Evolutionary conservation across 1,284 basidiomycete genomes (phyloP).

Genomic region (Pisolithus thermaeus): DNA sequence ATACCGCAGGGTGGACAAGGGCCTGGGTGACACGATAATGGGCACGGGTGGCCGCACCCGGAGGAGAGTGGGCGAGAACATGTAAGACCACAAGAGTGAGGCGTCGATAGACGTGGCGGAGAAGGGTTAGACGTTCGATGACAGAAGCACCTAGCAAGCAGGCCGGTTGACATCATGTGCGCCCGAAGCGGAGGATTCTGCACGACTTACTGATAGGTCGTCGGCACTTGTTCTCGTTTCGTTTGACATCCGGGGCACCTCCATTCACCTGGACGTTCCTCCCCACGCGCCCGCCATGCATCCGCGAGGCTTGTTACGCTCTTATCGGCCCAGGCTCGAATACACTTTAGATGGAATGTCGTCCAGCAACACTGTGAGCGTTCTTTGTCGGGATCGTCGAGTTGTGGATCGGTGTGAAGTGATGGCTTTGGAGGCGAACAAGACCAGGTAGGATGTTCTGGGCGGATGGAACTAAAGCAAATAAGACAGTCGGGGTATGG

Average conservation of each 20-base stretch:
- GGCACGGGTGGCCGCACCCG: conserved; percentile 65
- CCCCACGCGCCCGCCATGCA: conserved; percentile 70
- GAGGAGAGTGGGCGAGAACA: conserved; percentile 65
- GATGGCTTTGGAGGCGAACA: conserved; percentile 59
- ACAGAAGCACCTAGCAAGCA: conserved; percentile 70
- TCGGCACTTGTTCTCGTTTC: conserved; percentile 59
- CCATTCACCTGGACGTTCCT: conserved; percentile 70
- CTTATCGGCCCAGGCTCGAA: conserved; percentile 72
- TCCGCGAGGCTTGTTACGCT: conserved; percentile 72
- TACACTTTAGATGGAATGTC: conserved; percentile 80
- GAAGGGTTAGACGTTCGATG: conserved; percentile 67
- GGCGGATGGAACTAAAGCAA: conserved; percentile 70
- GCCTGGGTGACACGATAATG: conserved; percentile 65
- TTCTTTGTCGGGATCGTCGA: conserved; percentile 15
- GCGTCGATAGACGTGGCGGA: conserved; percentile 62
- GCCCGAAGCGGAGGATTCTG: neutral
- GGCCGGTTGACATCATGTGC: neutral
- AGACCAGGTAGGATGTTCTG: conserved; percentile 71
- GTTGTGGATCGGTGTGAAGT: conserved; percentile 13
- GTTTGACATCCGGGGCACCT: conserved; percentile 85
- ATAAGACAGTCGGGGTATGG: conserved; percentile 78
- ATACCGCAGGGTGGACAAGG: conserved; percentile 72
- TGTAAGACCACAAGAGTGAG: conserved; percentile 79
- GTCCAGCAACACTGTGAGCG: conserved; percentile 70
- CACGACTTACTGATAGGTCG: conserved; percentile 57